These are phyloP conservation scores for Sporothrix variecibatus DNA, from an alignment of 2,329 filamentous ascomycete genomes.

Conservation along the genomic window DNA sequence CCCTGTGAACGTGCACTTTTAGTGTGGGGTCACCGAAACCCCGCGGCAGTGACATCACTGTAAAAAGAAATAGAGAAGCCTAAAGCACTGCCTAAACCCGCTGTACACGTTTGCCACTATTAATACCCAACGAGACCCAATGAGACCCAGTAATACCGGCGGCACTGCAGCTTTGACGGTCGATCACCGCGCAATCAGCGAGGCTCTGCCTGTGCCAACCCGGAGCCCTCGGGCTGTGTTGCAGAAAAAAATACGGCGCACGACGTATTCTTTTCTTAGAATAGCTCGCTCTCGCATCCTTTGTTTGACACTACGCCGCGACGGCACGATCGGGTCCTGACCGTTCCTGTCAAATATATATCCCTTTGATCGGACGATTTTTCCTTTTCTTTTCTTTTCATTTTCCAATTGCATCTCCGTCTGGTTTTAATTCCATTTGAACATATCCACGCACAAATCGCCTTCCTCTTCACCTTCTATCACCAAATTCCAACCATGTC, in stretches of 20 bases:
- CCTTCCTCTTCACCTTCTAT: not conserved
- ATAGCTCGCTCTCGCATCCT: constrained; percentile 5
- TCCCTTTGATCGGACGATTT: not conserved
- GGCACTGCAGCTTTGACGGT: not conserved
- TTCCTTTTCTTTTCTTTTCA: not conserved
- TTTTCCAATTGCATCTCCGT: not conserved
- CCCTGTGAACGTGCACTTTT: not conserved
- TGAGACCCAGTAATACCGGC: not conserved
- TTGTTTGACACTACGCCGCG: constrained; percentile 1
- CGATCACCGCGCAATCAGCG: not conserved
- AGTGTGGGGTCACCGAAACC: constrained; percentile 3
- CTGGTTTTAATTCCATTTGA: not conserved
- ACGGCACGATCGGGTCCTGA: not conserved
- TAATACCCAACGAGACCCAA: not conserved
- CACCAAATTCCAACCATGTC: constrained; percentile 16
- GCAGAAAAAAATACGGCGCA: constrained; percentile 9
- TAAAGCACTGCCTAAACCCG: not conserved
- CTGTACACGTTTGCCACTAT: not conserved
- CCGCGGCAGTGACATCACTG: constrained; percentile 15
- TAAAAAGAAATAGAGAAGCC: not conserved
- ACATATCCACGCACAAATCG: not conserved
- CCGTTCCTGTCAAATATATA: not conserved
- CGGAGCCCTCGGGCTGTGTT: not conserved
- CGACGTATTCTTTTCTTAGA: no score
- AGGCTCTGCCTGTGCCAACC: not conserved